Base-by-base conservation (phyloP, 2,329 filamentous ascomycete species). In the Neofusicoccum laricinum region DNA sequence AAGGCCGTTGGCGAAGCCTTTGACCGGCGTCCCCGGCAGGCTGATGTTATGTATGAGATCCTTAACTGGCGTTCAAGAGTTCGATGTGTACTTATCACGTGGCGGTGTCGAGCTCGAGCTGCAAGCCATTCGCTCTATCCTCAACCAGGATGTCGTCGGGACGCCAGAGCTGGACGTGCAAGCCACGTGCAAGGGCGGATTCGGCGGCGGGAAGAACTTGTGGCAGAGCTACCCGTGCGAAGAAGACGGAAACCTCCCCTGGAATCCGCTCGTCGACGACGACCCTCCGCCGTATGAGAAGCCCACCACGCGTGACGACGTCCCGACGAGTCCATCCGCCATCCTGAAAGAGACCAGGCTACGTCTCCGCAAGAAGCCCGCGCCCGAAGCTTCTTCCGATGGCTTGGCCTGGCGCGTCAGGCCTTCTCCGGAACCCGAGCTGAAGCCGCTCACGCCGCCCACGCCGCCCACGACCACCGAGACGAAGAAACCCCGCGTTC, bases 221-320 rank as follows among this genome's bases (percentile, higher is more conserved):
- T 58, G 53, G 53, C 19, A 58, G n/a, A 58, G 53, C 38, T 58
- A 58, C 21, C 53, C 53, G 38, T 58, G 38, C 15, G 25, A 17
- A 7, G 38, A 45, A 21, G 17, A 8, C 1, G 53, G 10, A 45
- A 15, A 58, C 8, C 14, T 12, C 32, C 11, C 53, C 10, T 58
- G 53, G 53, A 58, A 58, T 38, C 53, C 53, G 14, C 21, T 58
- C 21, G 15, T 45, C 14, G 53, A 43, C 15, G 21, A 58, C 19
- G 32, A 38, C 6, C 51, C 51, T 30, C 36, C 51, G 19, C 12
- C 51, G 51, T 55, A 55, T 30, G 51, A 41, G 7, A 48, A 48
- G 10, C 4, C 8, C 6, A 17, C 5, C 7, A 32, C 21, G 11
- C 6, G 34, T 25, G 34, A 55, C 12, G 38, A 58, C 53, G 38